Evolutionary conservation across 345 rosid species (phyloP).

Genomic region (Sonneratia caseolaris): DNA sequence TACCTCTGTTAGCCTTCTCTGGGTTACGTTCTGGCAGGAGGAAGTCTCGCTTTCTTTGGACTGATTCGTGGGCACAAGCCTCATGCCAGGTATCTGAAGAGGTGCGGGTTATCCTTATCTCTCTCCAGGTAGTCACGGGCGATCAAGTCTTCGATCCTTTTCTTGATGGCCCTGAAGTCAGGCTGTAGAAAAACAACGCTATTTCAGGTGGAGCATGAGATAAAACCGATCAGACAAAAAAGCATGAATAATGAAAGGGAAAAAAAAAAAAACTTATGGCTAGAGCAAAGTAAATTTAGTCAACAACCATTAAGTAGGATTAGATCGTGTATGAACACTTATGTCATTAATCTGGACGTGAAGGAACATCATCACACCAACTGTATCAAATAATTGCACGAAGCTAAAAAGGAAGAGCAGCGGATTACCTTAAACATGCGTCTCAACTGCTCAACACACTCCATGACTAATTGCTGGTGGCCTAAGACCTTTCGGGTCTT

Average conservation of each 20-base stretch:
- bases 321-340: too few species aligned
- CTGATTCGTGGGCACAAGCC: not conserved
- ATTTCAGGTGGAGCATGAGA: not conserved
- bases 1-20: not conserved
- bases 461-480: conserved; percentile 72
- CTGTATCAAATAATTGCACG: not conserved
- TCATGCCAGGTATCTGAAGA: conserved; percentile 69
- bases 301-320: too few species aligned
- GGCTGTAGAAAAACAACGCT: conserved; percentile 42
- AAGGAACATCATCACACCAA: not conserved
- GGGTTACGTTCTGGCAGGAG: not conserved
- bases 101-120: conserved; percentile 63
- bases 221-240: not conserved
- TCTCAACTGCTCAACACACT: conserved; percentile 87
- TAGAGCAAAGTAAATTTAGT: too few species aligned
- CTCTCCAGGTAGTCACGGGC: conserved; percentile 85
- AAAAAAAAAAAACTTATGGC: too few species aligned
- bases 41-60: not conserved
- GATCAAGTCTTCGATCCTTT: conserved; percentile 85
- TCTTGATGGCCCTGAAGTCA: conserved; percentile 90
- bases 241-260: not conserved
- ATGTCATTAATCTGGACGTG: not conserved
- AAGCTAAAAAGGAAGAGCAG: not conserved
- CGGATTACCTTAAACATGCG: conserved; percentile 83
- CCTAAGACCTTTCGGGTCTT: conserved; percentile 79